Evolutionary conservation across 2,329 filamentous ascomycete species (phyloP).

Genomic region (Fusarium pininemorale): DNA sequence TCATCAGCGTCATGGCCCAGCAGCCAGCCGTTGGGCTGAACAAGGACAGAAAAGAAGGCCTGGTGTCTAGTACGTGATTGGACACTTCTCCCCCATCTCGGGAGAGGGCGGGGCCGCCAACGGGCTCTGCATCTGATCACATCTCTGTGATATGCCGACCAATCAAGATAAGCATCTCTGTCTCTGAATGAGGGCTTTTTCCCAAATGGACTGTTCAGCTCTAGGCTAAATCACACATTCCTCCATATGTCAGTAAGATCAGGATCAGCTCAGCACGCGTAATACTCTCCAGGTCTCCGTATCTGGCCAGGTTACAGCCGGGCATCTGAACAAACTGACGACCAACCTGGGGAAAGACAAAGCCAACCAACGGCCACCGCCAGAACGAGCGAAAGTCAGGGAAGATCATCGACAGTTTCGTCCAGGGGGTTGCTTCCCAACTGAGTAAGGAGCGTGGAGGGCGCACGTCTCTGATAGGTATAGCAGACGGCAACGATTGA

Average conservation of each 20-base stretch:
- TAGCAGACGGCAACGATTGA: constrained; percentile 37
- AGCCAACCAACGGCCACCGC: constrained; percentile 15
- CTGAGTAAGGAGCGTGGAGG: constrained; percentile 15
- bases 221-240: constrained; percentile 11
- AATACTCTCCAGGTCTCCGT: constrained; percentile 14
- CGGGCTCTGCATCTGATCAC: constrained; percentile 36
- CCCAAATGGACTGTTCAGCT: constrained; percentile 12
- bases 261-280: constrained; percentile 7
- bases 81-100: constrained; percentile 19
- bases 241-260: constrained; percentile 9
- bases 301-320: constrained; percentile 22
- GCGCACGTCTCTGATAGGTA: constrained; percentile 32
- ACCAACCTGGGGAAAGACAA: constrained; percentile 24
- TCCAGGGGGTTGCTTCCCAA: constrained; percentile 23
- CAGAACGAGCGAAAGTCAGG: constrained; percentile 31
- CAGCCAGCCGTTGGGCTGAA: constrained; percentile 16
- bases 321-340: constrained; percentile 16
- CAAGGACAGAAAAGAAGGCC: constrained; percentile 6
- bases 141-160: constrained; percentile 16
- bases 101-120: constrained; percentile 31
- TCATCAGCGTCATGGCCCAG: constrained; percentile 31
- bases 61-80: constrained; percentile 15
- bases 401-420: constrained; percentile 30
- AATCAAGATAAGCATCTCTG: constrained; percentile 17
- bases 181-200: constrained; percentile 31